These are phyloP conservation scores for Cryptosporidium andersoni DNA, from an alignment of 169 alveolate species.

Conservation along the genomic window DNA sequence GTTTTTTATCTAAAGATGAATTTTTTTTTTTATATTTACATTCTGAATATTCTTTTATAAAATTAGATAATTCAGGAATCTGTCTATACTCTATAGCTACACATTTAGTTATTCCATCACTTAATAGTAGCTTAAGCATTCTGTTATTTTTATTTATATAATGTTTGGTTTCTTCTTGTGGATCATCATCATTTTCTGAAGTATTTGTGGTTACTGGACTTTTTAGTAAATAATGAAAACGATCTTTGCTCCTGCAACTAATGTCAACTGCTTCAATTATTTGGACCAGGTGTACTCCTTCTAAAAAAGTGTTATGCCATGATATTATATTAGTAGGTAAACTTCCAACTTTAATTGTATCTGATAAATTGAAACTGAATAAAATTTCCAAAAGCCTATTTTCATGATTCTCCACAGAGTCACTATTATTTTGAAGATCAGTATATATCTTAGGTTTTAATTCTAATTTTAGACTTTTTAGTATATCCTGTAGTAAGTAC, in stretches of 20 bases:
- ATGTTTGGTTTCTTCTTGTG: background rate
- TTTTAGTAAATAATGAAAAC: constrained; percentile 12
- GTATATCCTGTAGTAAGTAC: background rate
- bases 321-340: constrained; percentile 35
- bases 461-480: constrained; percentile 19
- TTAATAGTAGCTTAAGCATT: constrained; percentile 41
- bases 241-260: background rate
- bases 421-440: background rate
- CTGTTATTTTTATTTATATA: constrained; percentile 15
- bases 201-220: no score
- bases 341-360: constrained; percentile 42
- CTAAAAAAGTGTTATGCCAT: constrained; percentile 4
- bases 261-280: constrained; percentile 63
- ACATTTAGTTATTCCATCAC: constrained; percentile 34
- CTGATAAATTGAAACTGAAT: constrained; percentile 12
- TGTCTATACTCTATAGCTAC: constrained; percentile 39
- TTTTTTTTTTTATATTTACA: background rate
- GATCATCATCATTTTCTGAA: background rate
- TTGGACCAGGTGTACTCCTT: constrained; percentile 46
- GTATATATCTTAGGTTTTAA: constrained; percentile 8
- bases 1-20: background rate
- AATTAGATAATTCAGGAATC: constrained; percentile 44
- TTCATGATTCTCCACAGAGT: constrained; percentile 9
- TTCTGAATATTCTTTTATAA: constrained; percentile 17
- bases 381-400: constrained; percentile 8